phyloP scores from a whole-genome alignment of 192 early-diverging fungal genomes.

The Backusella macrospora region DNA sequence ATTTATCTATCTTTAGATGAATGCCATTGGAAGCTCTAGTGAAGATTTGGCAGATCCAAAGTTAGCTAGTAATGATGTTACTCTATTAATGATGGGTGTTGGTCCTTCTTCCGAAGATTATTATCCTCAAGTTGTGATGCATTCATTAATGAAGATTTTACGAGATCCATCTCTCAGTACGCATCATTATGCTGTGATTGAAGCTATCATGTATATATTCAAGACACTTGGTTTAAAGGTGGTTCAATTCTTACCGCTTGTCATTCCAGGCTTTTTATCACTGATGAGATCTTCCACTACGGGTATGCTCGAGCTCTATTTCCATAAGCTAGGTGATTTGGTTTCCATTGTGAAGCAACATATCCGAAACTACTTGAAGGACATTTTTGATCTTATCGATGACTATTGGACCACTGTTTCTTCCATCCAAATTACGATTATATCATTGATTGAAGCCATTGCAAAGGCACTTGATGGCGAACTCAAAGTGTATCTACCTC shows the following conservation, averaged over 20 bases:
- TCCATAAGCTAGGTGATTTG: constrained; percentile 82
- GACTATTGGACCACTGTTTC: constrained; percentile 72
- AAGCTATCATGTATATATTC: constrained; percentile 94
- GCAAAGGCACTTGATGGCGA: constrained; percentile 85
- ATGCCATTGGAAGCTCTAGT: constrained; percentile 48
- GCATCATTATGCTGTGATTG: constrained; percentile 85
- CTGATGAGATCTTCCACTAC: constrained; percentile 84
- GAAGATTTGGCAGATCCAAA: constrained; percentile 56
- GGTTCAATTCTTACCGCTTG: constrained; percentile 88
- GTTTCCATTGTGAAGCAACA: constrained; percentile 87
- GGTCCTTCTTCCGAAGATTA: constrained; percentile 88
- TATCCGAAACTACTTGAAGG: constrained; percentile 83
- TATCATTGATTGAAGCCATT: constrained; percentile 85
- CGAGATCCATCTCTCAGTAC: constrained; percentile 77
- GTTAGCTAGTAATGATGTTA: constrained; percentile 55
- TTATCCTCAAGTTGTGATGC: constrained; percentile 89
- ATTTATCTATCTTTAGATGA: constrained; percentile 41
- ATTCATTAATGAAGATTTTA: constrained; percentile 86
- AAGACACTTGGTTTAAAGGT: constrained; percentile 84
- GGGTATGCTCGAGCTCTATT: constrained; percentile 86
- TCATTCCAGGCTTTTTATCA: constrained; percentile 88
- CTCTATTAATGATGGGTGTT: constrained; percentile 61
- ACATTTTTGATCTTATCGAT: constrained; percentile 79
- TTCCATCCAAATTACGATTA: constrained; percentile 80
- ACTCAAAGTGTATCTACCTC: constrained; percentile 82